Conservation (phyloP, 2,329 filamentous ascomycete genomes). For the Diaporthe caulivora region DNA sequence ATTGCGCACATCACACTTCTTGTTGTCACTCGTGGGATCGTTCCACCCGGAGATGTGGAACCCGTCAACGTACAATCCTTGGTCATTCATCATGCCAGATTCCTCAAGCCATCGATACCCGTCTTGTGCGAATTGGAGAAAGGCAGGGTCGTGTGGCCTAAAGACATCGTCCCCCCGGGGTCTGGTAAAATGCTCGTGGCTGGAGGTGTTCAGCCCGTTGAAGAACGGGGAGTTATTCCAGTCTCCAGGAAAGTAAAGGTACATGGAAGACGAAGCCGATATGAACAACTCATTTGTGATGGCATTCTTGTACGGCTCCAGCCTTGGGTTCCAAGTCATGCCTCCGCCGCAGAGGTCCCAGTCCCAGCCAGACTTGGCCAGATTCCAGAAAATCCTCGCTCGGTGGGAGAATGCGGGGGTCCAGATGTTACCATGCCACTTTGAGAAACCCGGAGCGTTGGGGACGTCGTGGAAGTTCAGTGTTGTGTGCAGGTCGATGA, state of each 20-base stretch:
- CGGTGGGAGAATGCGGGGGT: slow-evolving; percentile 83
- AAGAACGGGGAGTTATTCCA: slow-evolving; percentile 77
- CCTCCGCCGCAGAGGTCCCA: slow-evolving; percentile 84
- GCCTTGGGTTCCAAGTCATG: slow-evolving; percentile 89
- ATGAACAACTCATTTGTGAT: slow-evolving; percentile 96
- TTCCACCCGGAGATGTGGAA: slow-evolving; percentile 83
- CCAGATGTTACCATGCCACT: slow-evolving; percentile 85
- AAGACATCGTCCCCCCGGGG: slow-evolving; percentile 45
- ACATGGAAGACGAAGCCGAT: slow-evolving; percentile 88
- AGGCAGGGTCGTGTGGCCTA: slow-evolving; percentile 67
- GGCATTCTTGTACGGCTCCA: slow-evolving; percentile 92
- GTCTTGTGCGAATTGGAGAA: slow-evolving; percentile 79
- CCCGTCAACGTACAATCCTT: slow-evolving; percentile 86
- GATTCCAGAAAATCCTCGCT: slow-evolving; percentile 86
- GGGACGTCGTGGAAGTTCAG: slow-evolving; percentile 64
- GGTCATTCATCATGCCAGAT: slow-evolving; percentile 83
- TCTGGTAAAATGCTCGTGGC: slow-evolving; percentile 1
- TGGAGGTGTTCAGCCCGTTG: slow-evolving; percentile 32
- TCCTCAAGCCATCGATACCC: slow-evolving; percentile 84
- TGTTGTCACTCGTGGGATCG: slow-evolving; percentile 72
- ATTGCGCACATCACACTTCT: slow-evolving; percentile 82
- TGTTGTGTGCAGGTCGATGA: slow-evolving; percentile 77
- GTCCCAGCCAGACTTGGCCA: slow-evolving; percentile 86
- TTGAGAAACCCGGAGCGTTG: slow-evolving; percentile 43
- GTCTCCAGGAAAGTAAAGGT: slow-evolving; percentile 88